Base-by-base conservation (phyloP, 305 asterid species). In the Stenogyne calaminthoides region DNA sequence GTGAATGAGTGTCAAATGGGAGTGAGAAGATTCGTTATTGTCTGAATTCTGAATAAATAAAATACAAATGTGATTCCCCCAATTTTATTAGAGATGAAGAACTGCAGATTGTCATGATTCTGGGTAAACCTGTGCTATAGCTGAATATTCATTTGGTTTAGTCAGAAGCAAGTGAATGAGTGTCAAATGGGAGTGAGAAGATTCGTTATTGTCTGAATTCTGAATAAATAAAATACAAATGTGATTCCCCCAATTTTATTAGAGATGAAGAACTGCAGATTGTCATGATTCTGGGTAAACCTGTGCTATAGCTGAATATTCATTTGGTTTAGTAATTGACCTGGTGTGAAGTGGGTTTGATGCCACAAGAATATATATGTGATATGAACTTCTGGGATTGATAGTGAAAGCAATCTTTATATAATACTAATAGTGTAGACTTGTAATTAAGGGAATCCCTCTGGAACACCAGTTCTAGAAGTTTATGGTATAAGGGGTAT, bases 111-210 rank as follows among this genome's bases (percentile, higher is more conserved):
- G 29, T 19, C 60, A 55, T 54, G 37, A 14, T 65, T 40, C 19
- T 57, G 29, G 57, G 29, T n/a, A 47, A 47, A 47, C 11, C 22
- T 49, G 40, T 61, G 36, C 0, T 56, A 56, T 58, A 15, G 14
- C n/a, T 55, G 8, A 9, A 6, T 6, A 7, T 60, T 18, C 25
- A 9, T 6, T 14, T 34, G 39, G 66, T 7, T 34, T 32, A 60
- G 66, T 14, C n/a, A n/a, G 60, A 27, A 47, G 39, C 34, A 27
- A 12, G 64, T 59, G n/a, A 42, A 10, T 59, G 75, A 44, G 47
- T 27, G 29, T 44, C 20, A 40, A 29, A 52, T 67, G 51, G 4
- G 60, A 70, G 59, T 9, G 59, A 47, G 56, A 49, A n/a, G 60
- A 1, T 44, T 25, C 37, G 19, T 52, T 2, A 19, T 65, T 27